These are phyloP conservation scores for Dactylellina cionopaga DNA, from an alignment of 2,329 filamentous ascomycete genomes.

Conservation along the genomic window DNA sequence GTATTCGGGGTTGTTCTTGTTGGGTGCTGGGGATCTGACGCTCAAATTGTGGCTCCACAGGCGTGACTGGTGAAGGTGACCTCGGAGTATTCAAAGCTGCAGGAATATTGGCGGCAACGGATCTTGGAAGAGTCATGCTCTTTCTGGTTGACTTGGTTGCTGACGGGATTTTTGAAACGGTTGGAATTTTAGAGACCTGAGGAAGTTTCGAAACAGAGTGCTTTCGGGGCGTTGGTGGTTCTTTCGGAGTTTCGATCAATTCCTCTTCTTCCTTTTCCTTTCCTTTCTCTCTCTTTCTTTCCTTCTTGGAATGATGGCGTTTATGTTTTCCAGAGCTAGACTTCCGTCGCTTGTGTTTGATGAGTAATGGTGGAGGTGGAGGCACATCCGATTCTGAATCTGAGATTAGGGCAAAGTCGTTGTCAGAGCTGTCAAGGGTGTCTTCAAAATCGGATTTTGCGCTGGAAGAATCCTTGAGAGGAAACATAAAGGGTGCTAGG, in stretches of 20 bases:
- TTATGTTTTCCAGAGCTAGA: constrained; percentile 42
- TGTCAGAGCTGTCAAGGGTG: constrained; percentile 31
- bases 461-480: constrained; percentile 46
- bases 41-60: constrained; percentile 26
- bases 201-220: constrained; percentile 40
- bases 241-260: constrained; percentile 18
- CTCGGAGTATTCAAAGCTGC: constrained; percentile 14
- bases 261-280: constrained; percentile 22
- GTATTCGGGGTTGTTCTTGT: constrained; percentile 15
- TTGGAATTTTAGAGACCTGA: constrained; percentile 42
- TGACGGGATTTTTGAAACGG: constrained; percentile 39
- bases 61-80: constrained; percentile 29
- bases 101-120: constrained; percentile 30
- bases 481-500: constrained; percentile 29
- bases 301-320: constrained; percentile 38
- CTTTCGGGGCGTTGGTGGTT: constrained; percentile 27
- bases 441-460: constrained; percentile 48
- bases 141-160: constrained; percentile 34
- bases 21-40: not conserved
- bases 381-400: constrained; percentile 45
- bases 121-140: constrained; percentile 43
- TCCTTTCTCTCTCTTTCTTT: constrained; percentile 33
- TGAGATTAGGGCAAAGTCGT: constrained; percentile 38
- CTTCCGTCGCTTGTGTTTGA: constrained; percentile 46
- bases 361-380: constrained; percentile 22